A percentile compares a stretch with the other conserved stretches of the same genome.
Evolutionary conservation across 192 early-diverging fungal genomes (phyloP).

Genomic region (Phlyctochytrium bullatum): DNA sequence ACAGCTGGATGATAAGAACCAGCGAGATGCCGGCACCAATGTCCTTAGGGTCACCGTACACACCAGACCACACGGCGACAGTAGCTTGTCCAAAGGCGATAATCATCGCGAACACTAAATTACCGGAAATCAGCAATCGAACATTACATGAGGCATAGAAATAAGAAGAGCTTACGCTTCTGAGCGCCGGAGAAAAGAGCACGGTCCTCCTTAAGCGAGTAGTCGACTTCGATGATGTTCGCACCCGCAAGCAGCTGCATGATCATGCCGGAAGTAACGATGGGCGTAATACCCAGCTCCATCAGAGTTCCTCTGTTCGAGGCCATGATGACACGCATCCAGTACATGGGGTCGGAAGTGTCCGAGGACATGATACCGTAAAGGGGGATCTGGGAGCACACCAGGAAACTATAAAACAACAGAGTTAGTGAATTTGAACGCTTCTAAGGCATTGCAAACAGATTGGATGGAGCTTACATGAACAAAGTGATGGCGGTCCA

Average conservation of each 20-base stretch:
- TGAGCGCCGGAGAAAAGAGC: slow-evolving; percentile 99
- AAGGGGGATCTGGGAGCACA: slow-evolving; percentile 98
- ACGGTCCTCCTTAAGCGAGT: slow-evolving; percentile 96
- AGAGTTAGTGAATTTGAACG: not conserved
- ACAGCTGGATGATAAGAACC: slow-evolving; percentile 94
- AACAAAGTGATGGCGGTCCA: slow-evolving; percentile 99
- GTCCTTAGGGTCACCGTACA: slow-evolving; percentile 94
- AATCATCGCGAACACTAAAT: slow-evolving; percentile 91
- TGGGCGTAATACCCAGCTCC: slow-evolving; percentile 99
- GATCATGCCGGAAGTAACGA: slow-evolving; percentile 99
- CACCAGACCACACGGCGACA: slow-evolving; percentile 96
- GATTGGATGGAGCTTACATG: slow-evolving; percentile 45
- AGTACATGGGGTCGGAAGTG: slow-evolving; percentile 98
- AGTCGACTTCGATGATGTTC: slow-evolving; percentile 98
- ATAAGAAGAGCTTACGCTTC: slow-evolving; percentile 73
- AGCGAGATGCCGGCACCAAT: slow-evolving; percentile 97
- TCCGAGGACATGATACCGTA: slow-evolving; percentile 99
- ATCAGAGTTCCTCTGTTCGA: slow-evolving; percentile 99
- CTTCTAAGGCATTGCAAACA: not conserved
- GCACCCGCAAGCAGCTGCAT: slow-evolving; percentile 99
- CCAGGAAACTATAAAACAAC: slow-evolving; percentile 68
- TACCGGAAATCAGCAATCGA: no score
- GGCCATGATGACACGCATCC: slow-evolving; percentile 99
- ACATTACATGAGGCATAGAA: not conserved
- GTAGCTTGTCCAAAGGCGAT: slow-evolving; percentile 98